Percentiles rank a stretch among this genome's conserved stretches.
These are phyloP conservation scores for Lanmaoa rubissima DNA, from an alignment of 768 basidiomycete species.

Conservation along the genomic window DNA sequence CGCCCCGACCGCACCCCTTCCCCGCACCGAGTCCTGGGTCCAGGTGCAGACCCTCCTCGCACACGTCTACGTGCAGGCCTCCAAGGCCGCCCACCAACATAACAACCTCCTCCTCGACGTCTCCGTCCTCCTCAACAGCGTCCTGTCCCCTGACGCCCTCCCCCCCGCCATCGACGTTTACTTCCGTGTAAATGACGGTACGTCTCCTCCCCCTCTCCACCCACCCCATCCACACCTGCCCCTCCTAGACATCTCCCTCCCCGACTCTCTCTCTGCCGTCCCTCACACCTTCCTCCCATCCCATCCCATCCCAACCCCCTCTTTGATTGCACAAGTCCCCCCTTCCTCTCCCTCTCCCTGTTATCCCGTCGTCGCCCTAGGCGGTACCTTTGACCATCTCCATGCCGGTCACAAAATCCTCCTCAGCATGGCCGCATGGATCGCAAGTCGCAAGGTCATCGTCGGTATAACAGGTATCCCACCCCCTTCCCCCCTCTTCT, in stretches of 20 bases:
- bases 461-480: slow-evolving; percentile 80
- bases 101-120: slow-evolving; percentile 74
- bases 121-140: slow-evolving; percentile 70
- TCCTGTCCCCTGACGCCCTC: slow-evolving; percentile 44
- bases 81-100: slow-evolving; percentile 63
- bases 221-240: slow-evolving; percentile 5
- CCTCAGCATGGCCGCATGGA: slow-evolving; percentile 87
- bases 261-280: slow-evolving; percentile 39
- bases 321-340: neutral
- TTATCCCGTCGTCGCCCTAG: slow-evolving; percentile 77
- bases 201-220: slow-evolving; percentile 15
- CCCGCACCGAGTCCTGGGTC: slow-evolving; percentile 56
- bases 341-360: slow-evolving; percentile 11
- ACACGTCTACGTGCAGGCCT: slow-evolving; percentile 84
- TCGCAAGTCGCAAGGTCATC: slow-evolving; percentile 76
- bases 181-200: slow-evolving; percentile 45
- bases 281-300: slow-evolving; percentile 27
- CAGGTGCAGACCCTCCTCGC: slow-evolving; percentile 76
- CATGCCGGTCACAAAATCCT: slow-evolving; percentile 98
- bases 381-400: slow-evolving; percentile 97
- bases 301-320: slow-evolving; percentile 5
- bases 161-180: slow-evolving; percentile 40
- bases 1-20: slow-evolving; percentile 30
- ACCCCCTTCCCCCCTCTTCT: slow-evolving; percentile 3
- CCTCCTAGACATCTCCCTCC: slow-evolving; percentile 37